Percentiles rank a stretch among this genome's conserved stretches.
Evolutionary conservation across 1,284 basidiomycete species (phyloP).

Genomic region (Rhodotorula sp.): DNA sequence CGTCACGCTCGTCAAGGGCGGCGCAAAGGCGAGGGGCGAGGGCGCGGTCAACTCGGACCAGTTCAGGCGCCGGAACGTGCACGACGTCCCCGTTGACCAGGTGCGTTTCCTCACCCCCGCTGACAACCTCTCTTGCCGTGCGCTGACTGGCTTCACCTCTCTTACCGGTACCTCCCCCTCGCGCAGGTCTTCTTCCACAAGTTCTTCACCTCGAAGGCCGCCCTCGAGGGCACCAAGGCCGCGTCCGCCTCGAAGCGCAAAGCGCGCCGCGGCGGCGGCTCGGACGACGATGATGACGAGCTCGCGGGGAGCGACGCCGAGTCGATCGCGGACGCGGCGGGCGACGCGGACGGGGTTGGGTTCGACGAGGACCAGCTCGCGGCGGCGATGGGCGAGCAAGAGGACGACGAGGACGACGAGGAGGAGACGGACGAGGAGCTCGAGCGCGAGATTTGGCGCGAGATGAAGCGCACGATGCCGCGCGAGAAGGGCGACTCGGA

Average conservation of each 20-base stretch:
- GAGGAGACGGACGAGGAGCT: slow-evolving; percentile 37
- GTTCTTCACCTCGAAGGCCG: slow-evolving; percentile 51
- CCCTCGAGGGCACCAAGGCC: slow-evolving; percentile 40
- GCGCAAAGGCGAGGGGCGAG: slow-evolving; percentile 49
- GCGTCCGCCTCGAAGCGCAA: slow-evolving; percentile 37
- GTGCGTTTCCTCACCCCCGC: slow-evolving; percentile 50
- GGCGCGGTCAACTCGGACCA: slow-evolving; percentile 70
- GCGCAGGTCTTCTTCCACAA: slow-evolving; percentile 65
- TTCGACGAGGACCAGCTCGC: slow-evolving; percentile 50
- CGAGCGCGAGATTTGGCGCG: slow-evolving; percentile 54
- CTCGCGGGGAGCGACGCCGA: slow-evolving; percentile 46
- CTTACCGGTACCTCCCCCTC: too few relatives aligned
- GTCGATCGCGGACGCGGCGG: slow-evolving; percentile 34
- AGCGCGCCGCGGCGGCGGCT: slow-evolving; percentile 47
- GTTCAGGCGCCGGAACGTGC: slow-evolving; percentile 72
- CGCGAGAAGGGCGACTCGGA: slow-evolving; percentile 61
- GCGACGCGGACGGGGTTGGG: slow-evolving; percentile 43
- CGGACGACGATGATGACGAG: slow-evolving; percentile 51
- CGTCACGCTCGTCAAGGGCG: slow-evolving; percentile 71
- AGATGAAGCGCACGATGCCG: slow-evolving; percentile 53
- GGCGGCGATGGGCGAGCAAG: slow-evolving; percentile 12
- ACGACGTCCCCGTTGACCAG: slow-evolving; percentile 85
- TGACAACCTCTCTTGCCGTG: slow-evolving; percentile 58
- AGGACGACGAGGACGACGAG: slow-evolving; percentile 22
- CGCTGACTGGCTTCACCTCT: slow-evolving; percentile 49